Evolutionary conservation across 2,329 filamentous ascomycete genomes (phyloP).

Genomic region (Lachnellula hyalina): DNA sequence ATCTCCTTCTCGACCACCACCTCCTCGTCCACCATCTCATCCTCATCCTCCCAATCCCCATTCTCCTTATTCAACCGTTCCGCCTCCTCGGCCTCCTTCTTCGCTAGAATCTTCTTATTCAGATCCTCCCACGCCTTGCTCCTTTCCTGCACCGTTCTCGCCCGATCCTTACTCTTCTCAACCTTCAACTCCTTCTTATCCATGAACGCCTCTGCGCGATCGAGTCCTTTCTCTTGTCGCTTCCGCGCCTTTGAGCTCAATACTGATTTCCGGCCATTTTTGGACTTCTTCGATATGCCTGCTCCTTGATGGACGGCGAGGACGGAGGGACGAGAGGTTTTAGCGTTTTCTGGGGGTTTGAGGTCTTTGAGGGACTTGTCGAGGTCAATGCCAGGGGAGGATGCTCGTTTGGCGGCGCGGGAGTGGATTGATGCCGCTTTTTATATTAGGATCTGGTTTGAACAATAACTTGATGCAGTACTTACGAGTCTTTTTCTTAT

Average conservation of each 20-base stretch:
- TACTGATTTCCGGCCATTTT: slow-evolving; percentile 48
- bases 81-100: slow-evolving; percentile 24
- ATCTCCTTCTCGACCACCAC: slow-evolving; percentile 8
- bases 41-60: slow-evolving; percentile 13
- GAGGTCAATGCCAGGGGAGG: slow-evolving; percentile 63
- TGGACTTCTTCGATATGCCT: slow-evolving; percentile 64
- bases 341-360: slow-evolving; percentile 44
- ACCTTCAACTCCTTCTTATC: slow-evolving; percentile 54
- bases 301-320: slow-evolving; percentile 61
- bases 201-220: slow-evolving; percentile 54
- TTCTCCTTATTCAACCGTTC: slow-evolving; percentile 22
- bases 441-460: slow-evolving; percentile 2
- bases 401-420: slow-evolving; percentile 67
- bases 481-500: slow-evolving; percentile 29
- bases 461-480: not conserved
- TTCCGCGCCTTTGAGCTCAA: slow-evolving; percentile 50
- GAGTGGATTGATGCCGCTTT: slow-evolving; percentile 59
- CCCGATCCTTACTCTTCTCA: slow-evolving; percentile 47
- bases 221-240: slow-evolving; percentile 52
- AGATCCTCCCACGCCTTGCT: slow-evolving; percentile 54
- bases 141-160: slow-evolving; percentile 43
- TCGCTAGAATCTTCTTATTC: slow-evolving; percentile 39
- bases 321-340: slow-evolving; percentile 56
- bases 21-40: slow-evolving; percentile 13
- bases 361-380: slow-evolving; percentile 66